Base-by-base conservation (phyloP, 768 basidiomycete genomes). In the Mycena floridula region DNA sequence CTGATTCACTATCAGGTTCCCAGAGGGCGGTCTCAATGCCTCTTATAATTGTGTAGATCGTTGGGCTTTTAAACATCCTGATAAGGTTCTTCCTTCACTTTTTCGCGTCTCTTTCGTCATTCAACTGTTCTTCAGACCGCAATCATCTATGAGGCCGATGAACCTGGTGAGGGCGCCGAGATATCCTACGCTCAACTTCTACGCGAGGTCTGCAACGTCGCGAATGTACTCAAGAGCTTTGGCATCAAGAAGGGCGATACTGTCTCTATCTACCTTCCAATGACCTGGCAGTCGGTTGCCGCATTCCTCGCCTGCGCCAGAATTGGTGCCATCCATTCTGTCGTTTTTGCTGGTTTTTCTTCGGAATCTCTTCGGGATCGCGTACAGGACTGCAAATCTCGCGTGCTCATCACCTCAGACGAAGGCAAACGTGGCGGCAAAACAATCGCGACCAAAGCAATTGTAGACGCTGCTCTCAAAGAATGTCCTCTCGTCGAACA, bases 101-200 rank as follows among this genome's bases (percentile, higher is more conserved):
- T 39, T 20, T 22, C 13, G 24, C 24, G 11, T 36, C n/a, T 26
- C n/a, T 28, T 42, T 25, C 23, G 43, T 22, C 40, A 36, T 25
- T 36, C 41, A n/a, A 22, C 23, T 20, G 35, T 12, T 36, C 9
- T 52, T n/a, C n/a, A 92, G 88, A 82, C 84, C 22, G 95, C 95
- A 23, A 96, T 98, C 66, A 93, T 98, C 64, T 99, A 94, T 69
- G 95, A 99, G 64, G 94, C 93, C 1, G 95, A 99, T 57, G 95
- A 99, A 62, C 87, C 93, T 1, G 81, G 76, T 44, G 75, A 89
- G 38, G 87, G 90, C 40, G 61, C 78, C 48, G 73, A 84, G 38
- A 73, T 98, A 61, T 72, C 82, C 20, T 99, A 88, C 62, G 74
- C 77, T 15, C 79, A 96, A 60, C 85, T 99, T 45, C 77, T 97